Percentiles rank a stretch among this genome's conserved stretches.
phyloP scores from a whole-genome alignment of 2,329 filamentous ascomycete species.

The Xylariomycetidae sp. region DNA sequence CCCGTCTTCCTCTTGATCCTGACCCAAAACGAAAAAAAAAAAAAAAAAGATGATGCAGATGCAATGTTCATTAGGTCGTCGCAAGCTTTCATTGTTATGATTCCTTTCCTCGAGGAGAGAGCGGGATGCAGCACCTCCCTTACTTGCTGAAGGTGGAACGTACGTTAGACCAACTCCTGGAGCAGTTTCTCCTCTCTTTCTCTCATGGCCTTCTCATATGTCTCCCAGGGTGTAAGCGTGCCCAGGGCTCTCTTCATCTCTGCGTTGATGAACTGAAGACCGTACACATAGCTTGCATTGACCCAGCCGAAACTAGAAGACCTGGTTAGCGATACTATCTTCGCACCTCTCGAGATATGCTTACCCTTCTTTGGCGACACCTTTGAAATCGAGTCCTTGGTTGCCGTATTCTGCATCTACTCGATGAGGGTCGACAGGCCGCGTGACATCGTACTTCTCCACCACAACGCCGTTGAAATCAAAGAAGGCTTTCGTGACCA shows the following conservation, averaged over 20 bases:
- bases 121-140: no score
- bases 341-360: slow-evolving; percentile 34
- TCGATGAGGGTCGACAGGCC: slow-evolving; percentile 82
- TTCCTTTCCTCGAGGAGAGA: no score
- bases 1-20: no score
- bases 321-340: slow-evolving; percentile 3
- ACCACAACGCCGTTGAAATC: slow-evolving; percentile 98
- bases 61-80: no score
- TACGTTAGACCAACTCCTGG: slow-evolving; percentile 17
- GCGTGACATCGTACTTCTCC: slow-evolving; percentile 97
- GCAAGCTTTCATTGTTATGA: no score
- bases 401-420: slow-evolving; percentile 98
- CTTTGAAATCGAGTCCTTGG: slow-evolving; percentile 92
- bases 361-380: slow-evolving; percentile 92
- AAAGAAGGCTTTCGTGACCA: slow-evolving; percentile 97
- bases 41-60: no score
- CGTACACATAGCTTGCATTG: slow-evolving; percentile 95
- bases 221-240: slow-evolving; percentile 80
- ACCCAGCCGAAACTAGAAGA: slow-evolving; percentile 87
- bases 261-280: slow-evolving; percentile 79
- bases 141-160: neutral
- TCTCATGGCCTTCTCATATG: slow-evolving; percentile 66
- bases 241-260: slow-evolving; percentile 88
- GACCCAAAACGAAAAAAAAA: no score
- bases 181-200: slow-evolving; percentile 50